Evolutionary conservation across 768 basidiomycete genomes (phyloP), one percentile per base, ranked within the genome.

Genomic region (Leccinellum rugosiceps): DNA sequence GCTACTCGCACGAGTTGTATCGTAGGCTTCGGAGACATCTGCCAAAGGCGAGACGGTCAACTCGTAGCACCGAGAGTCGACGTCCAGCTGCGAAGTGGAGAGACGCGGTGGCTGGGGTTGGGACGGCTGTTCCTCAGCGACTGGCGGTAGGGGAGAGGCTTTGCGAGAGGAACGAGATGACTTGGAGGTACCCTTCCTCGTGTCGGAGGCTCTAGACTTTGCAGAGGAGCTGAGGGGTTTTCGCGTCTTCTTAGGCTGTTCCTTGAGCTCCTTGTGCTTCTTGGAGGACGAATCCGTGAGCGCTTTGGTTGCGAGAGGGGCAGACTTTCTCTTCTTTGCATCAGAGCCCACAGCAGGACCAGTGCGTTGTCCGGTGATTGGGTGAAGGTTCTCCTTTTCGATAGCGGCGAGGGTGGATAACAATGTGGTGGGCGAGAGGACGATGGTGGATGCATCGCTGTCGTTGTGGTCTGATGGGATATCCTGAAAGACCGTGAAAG

Each of bases 311-410:
- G 80, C 74, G 49, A 88, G 81, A 0, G 80, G 82, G 47, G 71
- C 72, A 0, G 83, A 85, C 69, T 88, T 88, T 52, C 87, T 80
- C 68, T 88, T 88, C 75, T 88, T 88, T 7, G 71, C 69, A 28
- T 73, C 68, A 17, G 73, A 70, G 55, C 59, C 66, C 6, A 61
- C 63, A 15, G 74, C 65, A 17, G 77, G 65, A 34, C 75, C 80
- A 3, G 84, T 72, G 35, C 82, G 83, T 58, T 82, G 79, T 6
- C 90, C 90, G 3, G 90, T 91, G 63, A 86, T 60, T 46, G 90
- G 90, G 69, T 91, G 80, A 45, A 85, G 76, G 68, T 92, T 92
- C 74, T 92, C 90, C 78, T 92, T 92, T 76, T 90, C 87, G 41
- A 76, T 64, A 35, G 77, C 71, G 10, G 73, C 70, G 25, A 72